Evolutionary conservation across 495 filamentous ascomycete species (phyloP).

Genomic region (Neurospora sp.): DNA sequence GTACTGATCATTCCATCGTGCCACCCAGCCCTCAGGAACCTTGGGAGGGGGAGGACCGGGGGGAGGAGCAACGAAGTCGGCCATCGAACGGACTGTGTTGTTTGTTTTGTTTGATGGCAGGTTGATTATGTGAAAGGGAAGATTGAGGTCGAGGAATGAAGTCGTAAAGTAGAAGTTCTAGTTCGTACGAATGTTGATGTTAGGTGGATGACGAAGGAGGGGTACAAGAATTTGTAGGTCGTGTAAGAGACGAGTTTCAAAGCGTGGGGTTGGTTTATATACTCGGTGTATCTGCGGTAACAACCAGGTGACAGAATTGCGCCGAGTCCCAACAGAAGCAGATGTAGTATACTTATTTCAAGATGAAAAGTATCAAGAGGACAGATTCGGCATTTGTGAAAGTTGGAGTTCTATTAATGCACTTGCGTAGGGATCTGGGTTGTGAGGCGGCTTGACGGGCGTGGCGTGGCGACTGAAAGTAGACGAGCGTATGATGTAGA

Average conservation of each 20-base stretch:
- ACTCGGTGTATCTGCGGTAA: neutral
- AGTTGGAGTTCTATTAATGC: neutral
- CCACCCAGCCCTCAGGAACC: slow-evolving; percentile 83
- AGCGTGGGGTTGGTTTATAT: neutral
- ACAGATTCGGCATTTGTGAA: neutral
- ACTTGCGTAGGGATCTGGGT: neutral
- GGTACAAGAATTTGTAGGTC: neutral
- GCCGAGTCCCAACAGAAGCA: neutral
- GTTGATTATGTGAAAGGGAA: neutral
- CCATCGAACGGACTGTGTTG: slow-evolving; percentile 27
- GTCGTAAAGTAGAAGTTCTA: neutral
- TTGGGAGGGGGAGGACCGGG: slow-evolving; percentile 74
- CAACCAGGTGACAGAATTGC: neutral
- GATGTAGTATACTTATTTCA: neutral
- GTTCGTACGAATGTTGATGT: neutral
- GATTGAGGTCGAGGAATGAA: neutral
- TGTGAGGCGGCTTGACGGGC: neutral
- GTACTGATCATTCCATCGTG: slow-evolving; percentile 64
- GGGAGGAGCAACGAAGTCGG: slow-evolving; percentile 53
- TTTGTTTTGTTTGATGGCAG: neutral
- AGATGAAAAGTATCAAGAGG: neutral
- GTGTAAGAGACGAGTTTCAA: slow-evolving; percentile 13
- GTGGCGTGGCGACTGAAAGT: neutral
- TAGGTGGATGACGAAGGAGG: neutral
- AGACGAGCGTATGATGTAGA: neutral